phyloP scores from a whole-genome alignment of 257 asterid genomes.

The Catharanthus roseus region DNA sequence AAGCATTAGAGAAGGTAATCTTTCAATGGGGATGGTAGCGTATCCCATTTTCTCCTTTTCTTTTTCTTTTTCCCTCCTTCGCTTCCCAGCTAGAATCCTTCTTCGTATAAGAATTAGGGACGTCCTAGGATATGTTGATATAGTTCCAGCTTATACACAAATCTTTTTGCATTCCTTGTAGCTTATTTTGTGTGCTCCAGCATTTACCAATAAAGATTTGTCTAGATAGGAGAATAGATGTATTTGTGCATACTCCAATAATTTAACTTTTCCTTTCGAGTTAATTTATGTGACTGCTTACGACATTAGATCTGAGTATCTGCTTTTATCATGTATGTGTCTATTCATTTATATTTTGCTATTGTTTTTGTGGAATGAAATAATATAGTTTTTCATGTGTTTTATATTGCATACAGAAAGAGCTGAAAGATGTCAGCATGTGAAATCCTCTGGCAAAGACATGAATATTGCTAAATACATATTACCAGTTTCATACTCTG shows the following conservation, averaged over 20 bases:
- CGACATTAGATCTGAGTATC: conserved; percentile 10
- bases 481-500: too few species aligned
- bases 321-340: background rate
- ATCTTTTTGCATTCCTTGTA: background rate
- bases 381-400: background rate
- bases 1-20: background rate
- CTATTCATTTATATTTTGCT: background rate
- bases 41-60: background rate
- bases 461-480: too few species aligned
- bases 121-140: conserved; percentile 10
- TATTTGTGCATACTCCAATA: background rate
- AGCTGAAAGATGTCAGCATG: background rate
- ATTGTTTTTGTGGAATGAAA: background rate
- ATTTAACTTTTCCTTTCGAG: background rate
- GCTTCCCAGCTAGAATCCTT: background rate
- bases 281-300: background rate
- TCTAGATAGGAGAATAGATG: conserved; percentile 11
- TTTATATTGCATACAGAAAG: too few species aligned
- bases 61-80: too few species aligned
- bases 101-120: background rate
- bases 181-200: conserved; percentile 14
- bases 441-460: background rate
- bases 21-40: background rate
- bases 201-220: conserved; percentile 14
- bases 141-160: conserved; percentile 5